Conservation (phyloP, 2,329 filamentous ascomycete species). For the Fusarium xyrophilum region DNA sequence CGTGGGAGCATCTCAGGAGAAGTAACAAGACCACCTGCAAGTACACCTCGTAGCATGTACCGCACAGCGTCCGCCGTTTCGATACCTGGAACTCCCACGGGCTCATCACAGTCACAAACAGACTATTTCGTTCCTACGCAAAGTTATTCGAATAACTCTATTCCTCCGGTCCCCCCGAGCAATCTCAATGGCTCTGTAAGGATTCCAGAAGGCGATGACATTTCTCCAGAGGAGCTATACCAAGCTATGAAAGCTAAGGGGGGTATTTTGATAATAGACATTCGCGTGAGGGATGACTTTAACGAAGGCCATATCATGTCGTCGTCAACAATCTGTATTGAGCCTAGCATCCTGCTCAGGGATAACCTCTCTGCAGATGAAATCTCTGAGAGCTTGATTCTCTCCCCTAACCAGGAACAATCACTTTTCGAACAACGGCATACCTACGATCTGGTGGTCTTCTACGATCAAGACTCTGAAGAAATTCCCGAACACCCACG, state of each 20-base stretch:
- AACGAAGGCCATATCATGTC: slow-evolving; percentile 90
- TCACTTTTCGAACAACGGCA: slow-evolving; percentile 74
- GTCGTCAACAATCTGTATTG: slow-evolving; percentile 85
- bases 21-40: slow-evolving; percentile 69
- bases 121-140: slow-evolving; percentile 46
- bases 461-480: slow-evolving; percentile 78
- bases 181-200: slow-evolving; percentile 53
- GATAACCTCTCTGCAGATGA: slow-evolving; percentile 69
- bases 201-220: slow-evolving; percentile 61
- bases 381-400: slow-evolving; percentile 71
- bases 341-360: slow-evolving; percentile 75
- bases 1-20: slow-evolving; percentile 72
- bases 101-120: slow-evolving; percentile 40
- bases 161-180: slow-evolving; percentile 48
- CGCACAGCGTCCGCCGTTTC: slow-evolving; percentile 63
- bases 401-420: slow-evolving; percentile 78
- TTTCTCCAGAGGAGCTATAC: slow-evolving; percentile 74
- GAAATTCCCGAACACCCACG: slow-evolving; percentile 51
- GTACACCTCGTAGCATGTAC: slow-evolving; percentile 68
- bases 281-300: slow-evolving; percentile 79
- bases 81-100: slow-evolving; percentile 40
- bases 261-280: slow-evolving; percentile 83
- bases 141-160: slow-evolving; percentile 37
- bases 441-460: slow-evolving; percentile 85
- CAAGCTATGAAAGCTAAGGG: slow-evolving; percentile 66